Percentiles rank a stretch among this genome's conserved stretches.
Evolutionary conservation across 148 eudicot genomes (phyloP).

Genomic region (Silene conica): DNA sequence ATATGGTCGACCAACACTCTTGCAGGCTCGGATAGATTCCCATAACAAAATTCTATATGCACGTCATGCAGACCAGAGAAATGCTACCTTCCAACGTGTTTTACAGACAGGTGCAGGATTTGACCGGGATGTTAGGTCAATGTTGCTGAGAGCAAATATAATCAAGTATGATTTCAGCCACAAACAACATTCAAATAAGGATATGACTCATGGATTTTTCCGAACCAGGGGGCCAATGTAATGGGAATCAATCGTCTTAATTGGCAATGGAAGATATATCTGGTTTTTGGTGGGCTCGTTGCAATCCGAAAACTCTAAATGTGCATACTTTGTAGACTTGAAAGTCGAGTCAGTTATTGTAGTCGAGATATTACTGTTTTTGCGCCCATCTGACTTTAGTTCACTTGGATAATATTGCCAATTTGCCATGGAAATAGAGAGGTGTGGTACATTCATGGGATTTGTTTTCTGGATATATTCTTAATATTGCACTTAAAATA

Average conservation of each 20-base stretch:
- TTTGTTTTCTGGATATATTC: not conserved
- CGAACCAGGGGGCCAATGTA: not conserved
- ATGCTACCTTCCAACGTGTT: constrained; percentile 83
- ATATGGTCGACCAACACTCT: not conserved
- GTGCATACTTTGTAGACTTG: constrained; percentile 25
- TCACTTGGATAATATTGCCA: not conserved
- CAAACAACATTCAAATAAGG: constrained; percentile 50
- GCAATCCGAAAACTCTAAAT: not conserved
- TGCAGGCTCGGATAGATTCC: constrained; percentile 96
- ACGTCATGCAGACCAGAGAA: constrained; percentile 94
- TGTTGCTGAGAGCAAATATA: constrained; percentile 81
- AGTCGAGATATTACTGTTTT: not conserved
- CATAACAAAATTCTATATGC: constrained; percentile 95
- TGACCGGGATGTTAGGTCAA: constrained; percentile 75
- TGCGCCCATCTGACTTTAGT: not conserved
- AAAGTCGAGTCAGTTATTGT: not conserved
- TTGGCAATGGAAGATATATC: not conserved
- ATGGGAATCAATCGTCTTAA: not conserved
- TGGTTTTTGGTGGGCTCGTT: not conserved
- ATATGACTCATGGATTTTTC: constrained; percentile 8
- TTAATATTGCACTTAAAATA: too few relatives aligned
- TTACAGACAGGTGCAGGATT: constrained; percentile 83
- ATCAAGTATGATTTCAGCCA: constrained; percentile 59
- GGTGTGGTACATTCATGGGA: not conserved
- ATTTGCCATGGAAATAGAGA: constrained; percentile 2